Evolutionary conservation across 257 asterid species (phyloP).

Genomic region (Voacanga thouarsii): DNA sequence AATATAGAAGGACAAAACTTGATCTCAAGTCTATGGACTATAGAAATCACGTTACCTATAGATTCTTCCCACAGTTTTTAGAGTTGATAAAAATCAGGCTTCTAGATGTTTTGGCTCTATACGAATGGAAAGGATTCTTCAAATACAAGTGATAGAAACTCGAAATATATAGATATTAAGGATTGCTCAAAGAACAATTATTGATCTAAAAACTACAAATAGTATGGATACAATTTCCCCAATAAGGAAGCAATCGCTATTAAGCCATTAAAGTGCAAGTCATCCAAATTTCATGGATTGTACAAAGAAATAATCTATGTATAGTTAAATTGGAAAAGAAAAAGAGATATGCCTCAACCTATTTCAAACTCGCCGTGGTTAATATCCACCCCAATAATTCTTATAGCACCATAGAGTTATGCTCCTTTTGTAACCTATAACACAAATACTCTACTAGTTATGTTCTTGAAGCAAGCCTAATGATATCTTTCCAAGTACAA

Average conservation of each 20-base stretch:
- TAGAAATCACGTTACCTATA: slow-evolving; percentile 53
- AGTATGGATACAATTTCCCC: not conserved
- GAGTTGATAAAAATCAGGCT: slow-evolving; percentile 69
- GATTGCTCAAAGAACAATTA: not conserved
- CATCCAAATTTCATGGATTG: not conserved
- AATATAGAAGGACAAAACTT: not conserved
- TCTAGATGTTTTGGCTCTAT: slow-evolving; percentile 65
- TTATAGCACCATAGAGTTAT: slow-evolving; percentile 62
- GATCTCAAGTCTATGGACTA: not conserved
- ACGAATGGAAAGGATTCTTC: not conserved
- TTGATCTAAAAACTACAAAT: not conserved
- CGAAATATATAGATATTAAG: not conserved
- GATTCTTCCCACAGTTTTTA: slow-evolving; percentile 47
- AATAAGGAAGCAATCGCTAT: not conserved
- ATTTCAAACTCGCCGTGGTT: slow-evolving; percentile 61
- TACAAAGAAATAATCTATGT: not conserved
- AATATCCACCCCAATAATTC: slow-evolving; percentile 67
- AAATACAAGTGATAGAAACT: not conserved
- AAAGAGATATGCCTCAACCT: slow-evolving; percentile 26
- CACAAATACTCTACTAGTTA: not conserved
- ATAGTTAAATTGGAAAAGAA: not conserved
- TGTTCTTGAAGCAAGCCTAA: not conserved
- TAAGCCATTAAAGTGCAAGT: not conserved
- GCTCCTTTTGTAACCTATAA: slow-evolving; percentile 85
- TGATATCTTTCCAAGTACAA: not conserved